Base-by-base conservation (phyloP, 331 rosid genomes). In the Quercus lobata region DNA sequence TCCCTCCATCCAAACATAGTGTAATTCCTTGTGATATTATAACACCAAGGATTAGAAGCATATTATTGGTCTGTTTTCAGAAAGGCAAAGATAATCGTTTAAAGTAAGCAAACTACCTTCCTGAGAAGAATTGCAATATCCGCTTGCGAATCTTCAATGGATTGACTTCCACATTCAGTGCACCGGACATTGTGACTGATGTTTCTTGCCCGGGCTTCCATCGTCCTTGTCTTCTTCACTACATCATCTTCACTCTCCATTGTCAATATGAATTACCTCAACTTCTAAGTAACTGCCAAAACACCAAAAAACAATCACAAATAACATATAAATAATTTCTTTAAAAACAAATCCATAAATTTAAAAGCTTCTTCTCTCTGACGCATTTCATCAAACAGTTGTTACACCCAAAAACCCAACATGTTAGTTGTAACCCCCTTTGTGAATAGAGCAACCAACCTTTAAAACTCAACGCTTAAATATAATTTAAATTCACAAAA, bases 111-210 rank as follows among this genome's bases (percentile, higher is more conserved):
- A 76, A 5, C 10, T 86, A 92, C 98, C 97, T 89, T 90, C 78
- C 97, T 86, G 61, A 95, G 97, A 54, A 95, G 92, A 89, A 95
- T 95, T 61, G 98, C 99, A 71, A 95, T 86, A 90, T 95, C 97
- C 3, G 99, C 97, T 86, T 93, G 97, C 71, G 99, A 95, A 81
- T 95, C 97, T 86, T 95, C 97, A 83, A 95, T 95, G 86, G 98
- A 95, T 81, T 95, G 99, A 91, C 97, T 91, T 78, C 98, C 99
- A 78, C 97, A 95, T 71, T 95, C 99, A 0, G 96, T 95, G 81
- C 99, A 95, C 74, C 97, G 91, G 71, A 95, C 99, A 72, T 93
- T 95, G 86, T 91, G 99, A 84, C 98, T 90, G 32, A 95, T 93
- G 83, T 88, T 91, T 79, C 94, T 84, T 27, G 97, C 99, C 46